Base-by-base conservation (phyloP, 495 filamentous ascomycete genomes). In the Penicillium atrosanguineum region DNA sequence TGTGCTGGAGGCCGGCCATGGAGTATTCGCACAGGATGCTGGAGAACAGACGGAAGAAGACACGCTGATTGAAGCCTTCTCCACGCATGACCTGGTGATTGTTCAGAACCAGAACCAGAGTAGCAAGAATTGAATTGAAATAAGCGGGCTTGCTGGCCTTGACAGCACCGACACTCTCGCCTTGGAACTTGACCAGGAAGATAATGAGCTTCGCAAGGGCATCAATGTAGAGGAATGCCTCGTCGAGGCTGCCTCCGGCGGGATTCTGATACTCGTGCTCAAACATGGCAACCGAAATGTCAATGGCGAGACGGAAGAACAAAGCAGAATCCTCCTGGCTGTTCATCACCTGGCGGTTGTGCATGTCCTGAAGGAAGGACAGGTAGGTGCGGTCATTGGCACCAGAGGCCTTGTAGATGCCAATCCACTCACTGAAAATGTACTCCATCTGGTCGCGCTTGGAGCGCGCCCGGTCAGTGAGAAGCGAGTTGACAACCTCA, bases 401-500 rank as follows among this genome's bases (percentile, higher is more conserved):
- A 55, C 83, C 80, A 9, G 81, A 78, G 44, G 88, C 87, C 68
- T 87, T 83, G 74, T 84, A 91, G 15, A 97, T 79, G 37, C 86
- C 83, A 50, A 91, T 80, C 94, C 94, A 99, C 67, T 97, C 94
- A 9, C 87, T 88, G 65, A 99, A 96, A 39, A 95, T 79, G 63
- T 97, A 97, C 60, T 95, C 88, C 72, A 96, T 83, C 59, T 96
- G 92, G 47, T 93, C 87, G 41, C 83, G 81, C 60, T 84, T 84
- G 14, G 77, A 67, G 49, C 72, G 59, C 20, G 82, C 70, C 47
- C 73, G 73, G 46, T 83, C 79, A 52, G 72, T 79, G 37, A 76
- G 64, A 34, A 72, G 69, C 42, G 71, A 63, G 52, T 75, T 73
- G 46, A 76, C 63, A 37, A 72, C 63, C 46, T 85, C 81, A 1